Conservation (phyloP, 768 basidiomycete genomes). For the Tulasnella sp. region DNA sequence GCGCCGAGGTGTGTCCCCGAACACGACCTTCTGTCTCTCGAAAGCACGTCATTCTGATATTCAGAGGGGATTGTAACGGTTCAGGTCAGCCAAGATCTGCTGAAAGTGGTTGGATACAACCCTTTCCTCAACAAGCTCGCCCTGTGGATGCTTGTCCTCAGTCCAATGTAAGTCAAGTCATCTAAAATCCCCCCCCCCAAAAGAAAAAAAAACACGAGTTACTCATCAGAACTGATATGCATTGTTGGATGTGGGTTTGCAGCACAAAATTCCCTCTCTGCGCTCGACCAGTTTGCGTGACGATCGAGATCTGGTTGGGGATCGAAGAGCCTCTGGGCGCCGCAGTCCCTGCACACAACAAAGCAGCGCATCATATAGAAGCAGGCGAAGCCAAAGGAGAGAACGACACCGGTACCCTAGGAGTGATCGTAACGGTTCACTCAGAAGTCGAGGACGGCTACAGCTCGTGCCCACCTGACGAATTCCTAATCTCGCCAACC, state of each 20-base stretch:
- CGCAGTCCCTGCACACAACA: conserved; percentile 7
- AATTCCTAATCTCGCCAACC: conserved; percentile 33
- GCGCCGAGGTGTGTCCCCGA: conserved; percentile 59
- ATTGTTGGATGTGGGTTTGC: not conserved
- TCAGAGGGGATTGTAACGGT: not conserved
- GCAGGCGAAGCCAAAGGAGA: conserved; percentile 22
- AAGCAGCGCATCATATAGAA: not conserved
- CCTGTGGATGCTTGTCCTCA: conserved; percentile 78
- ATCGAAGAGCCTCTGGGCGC: conserved; percentile 36
- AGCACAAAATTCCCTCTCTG: conserved; percentile 84
- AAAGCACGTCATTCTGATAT: conserved; percentile 5
- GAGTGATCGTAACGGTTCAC: conserved; percentile 9
- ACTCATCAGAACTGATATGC: too few species aligned
- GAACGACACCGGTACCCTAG: conserved; percentile 19
- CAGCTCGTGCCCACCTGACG: conserved; percentile 22
- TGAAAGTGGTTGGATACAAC: conserved; percentile 63
- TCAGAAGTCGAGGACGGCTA: conserved; percentile 13
- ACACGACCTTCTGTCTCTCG: not conserved
- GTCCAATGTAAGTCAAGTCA: conserved; percentile 45
- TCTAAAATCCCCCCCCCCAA: too few species aligned
- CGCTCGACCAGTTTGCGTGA: conserved; percentile 74
- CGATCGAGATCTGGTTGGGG: conserved; percentile 66
- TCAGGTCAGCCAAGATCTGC: conserved; percentile 74
- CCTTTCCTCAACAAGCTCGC: conserved; percentile 56
- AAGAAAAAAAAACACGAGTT: too few species aligned